Conservation (phyloP, 1,284 basidiomycete genomes). For the Neolentinus lepideus region DNA sequence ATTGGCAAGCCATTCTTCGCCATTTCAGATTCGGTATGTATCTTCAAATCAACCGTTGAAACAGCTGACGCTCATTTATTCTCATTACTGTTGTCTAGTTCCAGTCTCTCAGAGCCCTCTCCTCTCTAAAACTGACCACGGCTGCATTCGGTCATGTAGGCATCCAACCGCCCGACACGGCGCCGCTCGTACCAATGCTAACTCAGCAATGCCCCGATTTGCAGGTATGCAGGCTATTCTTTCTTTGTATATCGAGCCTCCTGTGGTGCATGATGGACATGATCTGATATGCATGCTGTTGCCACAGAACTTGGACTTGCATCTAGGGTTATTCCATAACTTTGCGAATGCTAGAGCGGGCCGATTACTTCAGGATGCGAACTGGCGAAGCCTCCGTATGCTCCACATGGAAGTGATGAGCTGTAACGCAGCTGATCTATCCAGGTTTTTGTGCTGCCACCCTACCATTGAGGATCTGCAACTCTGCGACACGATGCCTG, state of each 20-base stretch:
- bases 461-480: neutral
- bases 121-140: no score
- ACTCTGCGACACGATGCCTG: neutral
- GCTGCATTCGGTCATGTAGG: no score
- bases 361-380: neutral
- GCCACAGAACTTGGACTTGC: neutral
- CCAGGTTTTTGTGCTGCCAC: neutral
- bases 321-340: neutral
- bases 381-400: neutral
- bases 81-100: neutral
- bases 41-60: no score
- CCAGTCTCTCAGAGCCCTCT: neutral
- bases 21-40: no score
- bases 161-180: no score
- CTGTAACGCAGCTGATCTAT: neutral
- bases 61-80: no score
- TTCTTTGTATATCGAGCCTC: neutral
- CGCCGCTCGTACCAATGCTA: no score
- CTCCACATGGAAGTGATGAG: neutral
- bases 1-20: neutral
- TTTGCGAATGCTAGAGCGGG: neutral
- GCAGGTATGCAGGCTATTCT: no score
- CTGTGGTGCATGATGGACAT: neutral
- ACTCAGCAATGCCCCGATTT: no score
- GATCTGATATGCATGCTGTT: no score